Conservation (phyloP, 2,329 filamentous ascomycete genomes). For the Coniochaeta pulveracea region DNA sequence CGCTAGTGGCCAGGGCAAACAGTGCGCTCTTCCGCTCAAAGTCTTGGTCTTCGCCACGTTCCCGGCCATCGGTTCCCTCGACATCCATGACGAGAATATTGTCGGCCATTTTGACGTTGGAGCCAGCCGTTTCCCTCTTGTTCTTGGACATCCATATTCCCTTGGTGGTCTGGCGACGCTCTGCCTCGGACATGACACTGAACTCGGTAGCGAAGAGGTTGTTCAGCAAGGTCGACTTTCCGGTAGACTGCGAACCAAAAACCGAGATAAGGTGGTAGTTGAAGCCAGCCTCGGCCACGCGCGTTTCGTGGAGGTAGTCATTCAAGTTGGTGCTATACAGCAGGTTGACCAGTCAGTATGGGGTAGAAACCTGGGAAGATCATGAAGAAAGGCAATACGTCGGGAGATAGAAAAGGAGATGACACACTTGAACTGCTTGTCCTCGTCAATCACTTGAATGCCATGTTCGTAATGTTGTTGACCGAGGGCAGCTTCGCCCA, state of each 20-base stretch:
- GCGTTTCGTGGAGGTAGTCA: constrained; percentile 69
- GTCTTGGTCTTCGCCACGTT: constrained; percentile 95
- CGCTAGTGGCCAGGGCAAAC: constrained; percentile 92
- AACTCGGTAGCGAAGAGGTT: constrained; percentile 92
- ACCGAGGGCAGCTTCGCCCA: constrained; percentile 53
- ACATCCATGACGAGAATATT: constrained; percentile 99
- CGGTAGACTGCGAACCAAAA: constrained; percentile 96
- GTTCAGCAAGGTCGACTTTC: constrained; percentile 95
- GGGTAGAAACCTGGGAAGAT: too few relatives aligned
- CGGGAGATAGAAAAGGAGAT: constrained; percentile 8
- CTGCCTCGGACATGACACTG: constrained; percentile 92
- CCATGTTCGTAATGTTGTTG: constrained; percentile 81
- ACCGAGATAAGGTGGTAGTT: constrained; percentile 99
- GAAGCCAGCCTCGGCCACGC: constrained; percentile 82
- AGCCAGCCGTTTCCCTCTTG: constrained; percentile 45
- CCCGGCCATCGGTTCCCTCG: constrained; percentile 91
- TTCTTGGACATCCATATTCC: constrained; percentile 99
- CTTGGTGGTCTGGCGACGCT: constrained; percentile 93
- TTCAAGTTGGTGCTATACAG: constrained; percentile 59
- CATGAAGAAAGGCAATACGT: too few relatives aligned
- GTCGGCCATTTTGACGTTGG: constrained; percentile 65
- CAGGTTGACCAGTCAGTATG: too few relatives aligned
- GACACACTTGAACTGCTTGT: constrained; percentile 91
- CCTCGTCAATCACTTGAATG: constrained; percentile 92
- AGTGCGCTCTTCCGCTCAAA: constrained; percentile 97